Evolutionary conservation across 2,329 filamentous ascomycete species (phyloP).

Genomic region (Parasarocladium wereldwijsianum): DNA sequence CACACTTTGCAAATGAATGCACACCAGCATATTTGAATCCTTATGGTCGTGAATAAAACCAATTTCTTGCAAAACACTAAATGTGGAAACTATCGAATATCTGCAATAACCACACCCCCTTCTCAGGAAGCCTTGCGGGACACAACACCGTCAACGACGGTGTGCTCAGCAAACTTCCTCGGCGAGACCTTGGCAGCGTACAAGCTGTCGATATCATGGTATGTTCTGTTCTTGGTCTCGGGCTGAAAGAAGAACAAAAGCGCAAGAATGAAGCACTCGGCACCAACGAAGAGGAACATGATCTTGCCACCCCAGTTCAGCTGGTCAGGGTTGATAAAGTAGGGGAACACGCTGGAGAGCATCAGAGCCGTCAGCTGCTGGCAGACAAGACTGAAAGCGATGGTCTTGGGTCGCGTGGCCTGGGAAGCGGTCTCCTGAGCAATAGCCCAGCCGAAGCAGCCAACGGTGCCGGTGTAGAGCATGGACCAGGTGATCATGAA

Average conservation of each 20-base stretch:
- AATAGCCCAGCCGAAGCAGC: conserved; percentile 15
- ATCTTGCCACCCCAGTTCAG: conserved; percentile 22
- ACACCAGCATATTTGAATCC: too few species aligned
- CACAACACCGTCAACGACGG: conserved; percentile 9
- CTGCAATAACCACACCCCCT: too few species aligned
- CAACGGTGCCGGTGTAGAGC: conserved; percentile 14
- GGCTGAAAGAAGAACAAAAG: conserved; percentile 19
- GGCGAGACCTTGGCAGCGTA: conserved; percentile 12
- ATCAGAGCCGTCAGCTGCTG: conserved; percentile 20
- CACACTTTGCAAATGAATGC: too few species aligned
- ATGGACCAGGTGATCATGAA: conserved; percentile 17
- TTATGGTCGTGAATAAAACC: too few species aligned
- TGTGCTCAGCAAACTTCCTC: conserved; percentile 11
- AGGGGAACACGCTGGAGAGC: conserved; percentile 20
- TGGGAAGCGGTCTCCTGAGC: conserved; percentile 15
- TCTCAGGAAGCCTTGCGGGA: too few species aligned
- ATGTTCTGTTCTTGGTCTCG: conserved; percentile 22
- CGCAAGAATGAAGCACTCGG: conserved; percentile 17
- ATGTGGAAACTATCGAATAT: too few species aligned
- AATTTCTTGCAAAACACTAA: too few species aligned
- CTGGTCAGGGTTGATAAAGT: conserved; percentile 22
- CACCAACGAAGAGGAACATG: conserved; percentile 20
- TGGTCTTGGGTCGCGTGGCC: conserved; percentile 14
- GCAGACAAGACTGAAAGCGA: conserved; percentile 14
- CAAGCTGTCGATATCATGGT: conserved; percentile 17